Conservation (phyloP, 495 filamentous ascomycete species). For the Aspergillus panamensis region DNA sequence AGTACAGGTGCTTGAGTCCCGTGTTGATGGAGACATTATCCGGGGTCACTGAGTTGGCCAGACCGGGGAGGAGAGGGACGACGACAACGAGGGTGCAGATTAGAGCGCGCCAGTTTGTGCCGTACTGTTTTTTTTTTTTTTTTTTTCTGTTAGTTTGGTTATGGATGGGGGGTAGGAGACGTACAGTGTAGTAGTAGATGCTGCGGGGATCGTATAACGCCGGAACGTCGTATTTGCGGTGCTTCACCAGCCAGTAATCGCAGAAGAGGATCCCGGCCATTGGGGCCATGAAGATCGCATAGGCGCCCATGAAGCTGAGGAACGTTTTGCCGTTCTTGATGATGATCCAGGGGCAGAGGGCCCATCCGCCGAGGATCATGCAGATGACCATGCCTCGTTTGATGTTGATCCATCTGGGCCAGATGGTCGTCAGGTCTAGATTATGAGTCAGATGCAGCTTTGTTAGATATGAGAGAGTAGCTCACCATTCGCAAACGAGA, state of each 20-base stretch:
- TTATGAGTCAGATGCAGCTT: neutral
- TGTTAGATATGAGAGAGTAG: neutral
- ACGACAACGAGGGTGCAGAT: slow-evolving; percentile 7
- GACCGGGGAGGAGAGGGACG: slow-evolving; percentile 7
- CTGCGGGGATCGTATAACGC: slow-evolving; percentile 3
- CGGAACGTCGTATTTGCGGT: slow-evolving; percentile 9
- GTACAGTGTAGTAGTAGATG: slow-evolving; percentile 11
- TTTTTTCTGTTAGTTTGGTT: neutral
- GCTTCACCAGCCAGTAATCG: slow-evolving; percentile 11
- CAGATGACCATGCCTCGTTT: slow-evolving; percentile 14
- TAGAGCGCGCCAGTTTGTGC: slow-evolving; percentile 9
- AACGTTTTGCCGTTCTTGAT: slow-evolving; percentile 7
- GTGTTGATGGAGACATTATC: slow-evolving; percentile 12
- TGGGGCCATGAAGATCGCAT: slow-evolving; percentile 11
- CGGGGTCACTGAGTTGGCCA: slow-evolving; percentile 1
- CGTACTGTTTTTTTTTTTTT: neutral
- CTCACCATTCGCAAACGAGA: slow-evolving; percentile 9
- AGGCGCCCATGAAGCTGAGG: slow-evolving; percentile 11
- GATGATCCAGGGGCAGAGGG: slow-evolving; percentile 15
- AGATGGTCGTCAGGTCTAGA: slow-evolving; percentile 8
- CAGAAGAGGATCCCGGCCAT: slow-evolving; percentile 12
- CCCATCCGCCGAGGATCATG: slow-evolving; percentile 10
- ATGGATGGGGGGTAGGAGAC: neutral
- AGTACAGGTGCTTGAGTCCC: slow-evolving; percentile 10
- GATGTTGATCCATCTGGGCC: slow-evolving; percentile 9